Evolutionary conservation across 148 eudicot genomes (phyloP).

Genomic region (Amaranthus palmeri): DNA sequence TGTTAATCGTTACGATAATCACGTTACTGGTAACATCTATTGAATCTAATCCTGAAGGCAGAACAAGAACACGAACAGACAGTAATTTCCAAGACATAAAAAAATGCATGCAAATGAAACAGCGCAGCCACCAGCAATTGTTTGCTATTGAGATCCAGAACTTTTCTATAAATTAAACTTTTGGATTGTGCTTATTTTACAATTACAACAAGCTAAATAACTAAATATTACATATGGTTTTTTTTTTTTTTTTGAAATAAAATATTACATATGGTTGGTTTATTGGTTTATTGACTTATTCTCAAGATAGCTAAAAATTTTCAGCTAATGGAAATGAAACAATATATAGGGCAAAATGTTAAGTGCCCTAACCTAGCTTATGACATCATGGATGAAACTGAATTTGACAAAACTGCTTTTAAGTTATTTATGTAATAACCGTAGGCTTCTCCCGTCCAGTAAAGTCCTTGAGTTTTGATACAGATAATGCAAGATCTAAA

Average conservation of each 20-base stretch:
- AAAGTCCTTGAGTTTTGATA: slow-evolving; percentile 78
- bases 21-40: too few relatives aligned
- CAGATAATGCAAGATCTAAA: slow-evolving; percentile 64
- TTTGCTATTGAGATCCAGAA: too few relatives aligned
- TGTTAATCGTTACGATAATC: neutral
- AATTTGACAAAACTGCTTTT: slow-evolving; percentile 5
- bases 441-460: slow-evolving; percentile 86
- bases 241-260: too few relatives aligned
- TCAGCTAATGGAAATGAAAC: neutral
- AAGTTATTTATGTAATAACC: slow-evolving; percentile 54
- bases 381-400: neutral
- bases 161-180: too few relatives aligned
- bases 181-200: neutral
- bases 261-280: slow-evolving; percentile 13
- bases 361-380: slow-evolving; percentile 11
- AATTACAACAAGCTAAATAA: neutral
- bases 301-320: slow-evolving; percentile 3
- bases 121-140: too few relatives aligned
- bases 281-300: slow-evolving; percentile 1
- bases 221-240: slow-evolving; percentile 20
- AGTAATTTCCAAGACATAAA: too few relatives aligned
- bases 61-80: too few relatives aligned
- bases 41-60: too few relatives aligned
- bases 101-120: too few relatives aligned
- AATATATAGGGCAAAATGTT: neutral